These are phyloP conservation scores for Lepidopterella palustris DNA, from an alignment of 495 filamentous ascomycete species.

Conservation along the genomic window DNA sequence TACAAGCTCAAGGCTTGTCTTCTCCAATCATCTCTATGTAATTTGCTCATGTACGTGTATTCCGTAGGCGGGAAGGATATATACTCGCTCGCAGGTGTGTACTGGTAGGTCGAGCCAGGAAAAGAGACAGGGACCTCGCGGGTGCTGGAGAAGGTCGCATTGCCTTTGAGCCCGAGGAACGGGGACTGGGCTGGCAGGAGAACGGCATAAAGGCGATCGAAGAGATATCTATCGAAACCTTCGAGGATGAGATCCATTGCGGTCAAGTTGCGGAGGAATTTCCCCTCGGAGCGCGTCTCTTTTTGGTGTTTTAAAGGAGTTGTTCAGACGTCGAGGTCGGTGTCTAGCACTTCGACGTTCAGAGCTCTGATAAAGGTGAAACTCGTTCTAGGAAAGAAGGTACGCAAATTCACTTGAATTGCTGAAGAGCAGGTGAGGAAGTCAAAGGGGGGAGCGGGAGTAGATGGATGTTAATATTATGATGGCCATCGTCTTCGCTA, in stretches of 20 bases:
- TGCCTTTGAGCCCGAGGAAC: constrained; percentile 38
- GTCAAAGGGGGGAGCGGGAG: background rate
- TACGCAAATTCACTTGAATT: background rate
- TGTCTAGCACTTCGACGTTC: background rate
- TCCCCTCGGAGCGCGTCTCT: background rate
- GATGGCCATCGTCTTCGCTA: background rate
- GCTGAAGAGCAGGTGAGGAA: background rate
- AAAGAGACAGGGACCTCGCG: constrained; percentile 36
- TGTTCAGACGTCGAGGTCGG: background rate
- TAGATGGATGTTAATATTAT: background rate
- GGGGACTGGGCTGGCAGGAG: constrained; percentile 56
- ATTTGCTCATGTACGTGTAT: constrained; percentile 76
- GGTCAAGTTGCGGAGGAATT: constrained; percentile 13
- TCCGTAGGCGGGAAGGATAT: constrained; percentile 63
- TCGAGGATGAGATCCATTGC: constrained; percentile 91
- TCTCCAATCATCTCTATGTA: constrained; percentile 71
- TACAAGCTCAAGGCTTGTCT: constrained; percentile 73
- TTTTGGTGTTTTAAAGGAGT: background rate
- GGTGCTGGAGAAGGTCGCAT: constrained; percentile 30
- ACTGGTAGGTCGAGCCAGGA: constrained; percentile 45
- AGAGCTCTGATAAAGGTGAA: background rate
- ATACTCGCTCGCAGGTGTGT: constrained; percentile 65
- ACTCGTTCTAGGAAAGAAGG: background rate
- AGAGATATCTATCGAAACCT: constrained; percentile 73
- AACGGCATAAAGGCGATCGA: constrained; percentile 72